Percentiles rank a stretch among this genome's conserved stretches.
These are phyloP conservation scores for Botrytis tulipae DNA, from an alignment of 2,329 filamentous ascomycete genomes.

Conservation along the genomic window DNA sequence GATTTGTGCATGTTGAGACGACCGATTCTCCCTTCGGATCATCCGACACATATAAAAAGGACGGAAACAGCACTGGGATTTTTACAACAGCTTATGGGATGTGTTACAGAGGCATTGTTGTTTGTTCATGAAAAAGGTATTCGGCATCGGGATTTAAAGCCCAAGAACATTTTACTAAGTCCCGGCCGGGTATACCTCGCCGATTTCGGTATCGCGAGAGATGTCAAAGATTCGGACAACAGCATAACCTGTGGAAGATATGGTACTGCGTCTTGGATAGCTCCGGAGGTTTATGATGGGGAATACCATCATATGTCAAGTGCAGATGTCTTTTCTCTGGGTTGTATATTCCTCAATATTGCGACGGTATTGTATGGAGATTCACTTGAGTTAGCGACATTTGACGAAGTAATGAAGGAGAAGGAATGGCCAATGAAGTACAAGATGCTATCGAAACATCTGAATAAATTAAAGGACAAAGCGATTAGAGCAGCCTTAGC, in stretches of 20 bases:
- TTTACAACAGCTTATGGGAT: constrained; percentile 46
- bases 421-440: constrained; percentile 40
- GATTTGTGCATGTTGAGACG: constrained; percentile 21
- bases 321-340: constrained; percentile 50
- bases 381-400: constrained; percentile 39
- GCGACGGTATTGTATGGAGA: constrained; percentile 46
- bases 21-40: neutral
- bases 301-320: constrained; percentile 47
- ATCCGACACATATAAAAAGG: constrained; percentile 24
- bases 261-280: constrained; percentile 47
- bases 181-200: constrained; percentile 48
- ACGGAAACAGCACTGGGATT: constrained; percentile 41
- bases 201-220: constrained; percentile 50
- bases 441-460: constrained; percentile 24
- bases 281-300: constrained; percentile 44
- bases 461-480: constrained; percentile 23
- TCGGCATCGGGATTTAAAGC: constrained; percentile 50
- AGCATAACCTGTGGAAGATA: constrained; percentile 44
- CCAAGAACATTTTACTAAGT: constrained; percentile 48
- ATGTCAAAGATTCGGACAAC: constrained; percentile 47
- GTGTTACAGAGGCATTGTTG: constrained; percentile 39
- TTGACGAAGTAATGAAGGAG: constrained; percentile 42
- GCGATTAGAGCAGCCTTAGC: constrained; percentile 25
- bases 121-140: constrained; percentile 40
- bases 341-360: constrained; percentile 47